phyloP scores from a whole-genome alignment of 2,329 filamentous ascomycete species.

The Pezicula carpinea region DNA sequence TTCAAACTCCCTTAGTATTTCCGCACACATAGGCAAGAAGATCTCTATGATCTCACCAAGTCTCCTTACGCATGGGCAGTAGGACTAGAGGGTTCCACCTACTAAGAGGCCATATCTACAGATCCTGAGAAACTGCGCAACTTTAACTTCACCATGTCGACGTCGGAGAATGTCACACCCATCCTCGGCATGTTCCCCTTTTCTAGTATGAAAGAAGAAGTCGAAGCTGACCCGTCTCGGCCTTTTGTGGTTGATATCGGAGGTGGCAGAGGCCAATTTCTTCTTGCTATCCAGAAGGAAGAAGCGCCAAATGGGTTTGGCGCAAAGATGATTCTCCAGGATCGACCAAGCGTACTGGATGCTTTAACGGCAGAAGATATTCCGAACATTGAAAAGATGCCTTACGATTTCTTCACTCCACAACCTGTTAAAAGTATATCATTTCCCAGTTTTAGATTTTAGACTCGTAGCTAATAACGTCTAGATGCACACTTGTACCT shows the following conservation, averaged over 20 bases:
- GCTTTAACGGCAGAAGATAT: conserved; percentile 16
- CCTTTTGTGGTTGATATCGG: conserved; percentile 17
- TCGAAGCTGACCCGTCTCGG: conserved; percentile 4
- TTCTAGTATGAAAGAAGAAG: conserved; percentile 3
- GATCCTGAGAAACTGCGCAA: conserved; percentile 6
- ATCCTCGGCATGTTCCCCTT: conserved; percentile 7
- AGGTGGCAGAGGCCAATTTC: conserved; percentile 12
- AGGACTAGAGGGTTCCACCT: conserved; percentile 12
- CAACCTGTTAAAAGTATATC: conserved; percentile 23
- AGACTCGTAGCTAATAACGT: conserved; percentile 1
- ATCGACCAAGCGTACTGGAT: conserved; percentile 21
- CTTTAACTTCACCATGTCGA: conserved; percentile 14
- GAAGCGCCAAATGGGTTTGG: conserved; percentile 10
- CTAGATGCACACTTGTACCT: conserved; percentile 23
- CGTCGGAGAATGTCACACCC: conserved; percentile 3
- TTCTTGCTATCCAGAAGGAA: conserved; percentile 10
- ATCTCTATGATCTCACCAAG: conserved; percentile 15
- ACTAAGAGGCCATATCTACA: conserved; percentile 14
- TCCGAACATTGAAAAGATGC: conserved; percentile 22
- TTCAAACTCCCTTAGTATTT: conserved; percentile 15
- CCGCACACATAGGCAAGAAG: conserved; percentile 13
- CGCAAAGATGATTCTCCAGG: conserved; percentile 24
- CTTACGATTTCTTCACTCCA: conserved; percentile 24
- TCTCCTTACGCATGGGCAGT: conserved; percentile 14
- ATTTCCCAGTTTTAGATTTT: neutral